Evolutionary conservation across 2,329 filamentous ascomycete genomes (phyloP).

Genomic region (Fusarium guadeloupense): DNA sequence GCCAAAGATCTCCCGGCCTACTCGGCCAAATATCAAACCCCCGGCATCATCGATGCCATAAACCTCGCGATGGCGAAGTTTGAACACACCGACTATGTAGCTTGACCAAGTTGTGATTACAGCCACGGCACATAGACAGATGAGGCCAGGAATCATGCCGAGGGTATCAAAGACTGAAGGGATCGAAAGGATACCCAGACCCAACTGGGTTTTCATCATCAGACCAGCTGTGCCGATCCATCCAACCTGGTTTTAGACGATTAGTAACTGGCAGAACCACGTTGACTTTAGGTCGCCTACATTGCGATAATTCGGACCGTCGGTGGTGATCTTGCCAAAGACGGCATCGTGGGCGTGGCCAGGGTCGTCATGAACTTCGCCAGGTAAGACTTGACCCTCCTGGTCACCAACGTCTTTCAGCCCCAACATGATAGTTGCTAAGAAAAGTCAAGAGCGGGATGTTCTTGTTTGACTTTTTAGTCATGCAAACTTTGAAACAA

Average conservation of each 20-base stretch:
- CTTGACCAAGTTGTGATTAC: conserved; percentile 46
- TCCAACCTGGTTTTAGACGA: conserved; percentile 52
- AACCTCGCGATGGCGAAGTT: conserved; percentile 58
- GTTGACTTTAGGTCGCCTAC: too few species aligned
- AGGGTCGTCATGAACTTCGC: too few species aligned
- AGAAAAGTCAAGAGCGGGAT: too few species aligned
- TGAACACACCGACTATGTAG: conserved; percentile 59
- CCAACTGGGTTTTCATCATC: conserved; percentile 59
- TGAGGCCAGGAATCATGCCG: conserved; percentile 58
- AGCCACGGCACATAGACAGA: conserved; percentile 52
- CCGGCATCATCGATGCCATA: conserved; percentile 65
- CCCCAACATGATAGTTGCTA: too few species aligned
- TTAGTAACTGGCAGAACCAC: too few species aligned
- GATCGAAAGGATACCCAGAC: conserved; percentile 58
- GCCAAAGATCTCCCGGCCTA: conserved; percentile 55
- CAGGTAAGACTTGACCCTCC: too few species aligned
- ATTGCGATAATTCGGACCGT: conserved; percentile 44
- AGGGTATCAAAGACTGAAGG: conserved; percentile 56
- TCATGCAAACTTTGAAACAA: too few species aligned
- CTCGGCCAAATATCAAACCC: conserved; percentile 56
- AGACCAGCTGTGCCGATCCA: conserved; percentile 55
- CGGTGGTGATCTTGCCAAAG: conserved; percentile 42
- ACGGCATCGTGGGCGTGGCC: too few species aligned
- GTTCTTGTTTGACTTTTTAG: too few species aligned
- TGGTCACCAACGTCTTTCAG: too few species aligned